Percentiles rank a stretch among this genome's conserved stretches.
Conservation (phyloP, 2,329 filamentous ascomycete genomes). For the Aspergillus sp. region DNA sequence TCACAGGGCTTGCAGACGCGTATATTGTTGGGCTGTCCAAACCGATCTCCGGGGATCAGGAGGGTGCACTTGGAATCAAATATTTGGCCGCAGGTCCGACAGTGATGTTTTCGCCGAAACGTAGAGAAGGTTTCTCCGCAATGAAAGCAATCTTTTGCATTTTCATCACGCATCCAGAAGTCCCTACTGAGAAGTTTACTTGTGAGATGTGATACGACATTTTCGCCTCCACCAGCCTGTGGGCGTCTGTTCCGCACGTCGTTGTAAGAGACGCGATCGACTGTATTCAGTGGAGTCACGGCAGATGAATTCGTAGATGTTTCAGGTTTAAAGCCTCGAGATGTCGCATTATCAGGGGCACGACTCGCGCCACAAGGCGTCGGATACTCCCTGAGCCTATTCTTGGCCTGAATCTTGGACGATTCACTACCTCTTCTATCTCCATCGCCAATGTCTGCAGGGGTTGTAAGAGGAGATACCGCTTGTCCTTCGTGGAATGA, state of each 20-base stretch:
- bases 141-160: slow-evolving; percentile 93
- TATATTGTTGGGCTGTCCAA: slow-evolving; percentile 78
- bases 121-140: slow-evolving; percentile 88
- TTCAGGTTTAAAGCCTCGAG: slow-evolving; percentile 37
- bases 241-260: slow-evolving; percentile 15
- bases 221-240: slow-evolving; percentile 14
- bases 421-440: slow-evolving; percentile 22
- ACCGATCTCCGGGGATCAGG: slow-evolving; percentile 79
- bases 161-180: slow-evolving; percentile 99
- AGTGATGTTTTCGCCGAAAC: slow-evolving; percentile 94
- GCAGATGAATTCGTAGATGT: slow-evolving; percentile 42
- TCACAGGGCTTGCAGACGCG: slow-evolving; percentile 92
- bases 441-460: slow-evolving; percentile 25
- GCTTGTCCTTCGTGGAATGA: slow-evolving; percentile 23
- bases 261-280: slow-evolving; percentile 15
- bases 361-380: slow-evolving; percentile 41
- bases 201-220: slow-evolving; percentile 60
- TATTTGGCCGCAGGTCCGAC: slow-evolving; percentile 91
- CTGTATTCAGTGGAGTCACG: slow-evolving; percentile 25
- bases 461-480: slow-evolving; percentile 22
- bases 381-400: slow-evolving; percentile 27
- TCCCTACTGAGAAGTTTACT: slow-evolving; percentile 88
- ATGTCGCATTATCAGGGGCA: slow-evolving; percentile 40
- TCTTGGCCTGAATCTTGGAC: slow-evolving; percentile 17
- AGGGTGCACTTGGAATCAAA: slow-evolving; percentile 96